phyloP scores from a whole-genome alignment of 345 rosid genomes.

The Acer negundo region DNA sequence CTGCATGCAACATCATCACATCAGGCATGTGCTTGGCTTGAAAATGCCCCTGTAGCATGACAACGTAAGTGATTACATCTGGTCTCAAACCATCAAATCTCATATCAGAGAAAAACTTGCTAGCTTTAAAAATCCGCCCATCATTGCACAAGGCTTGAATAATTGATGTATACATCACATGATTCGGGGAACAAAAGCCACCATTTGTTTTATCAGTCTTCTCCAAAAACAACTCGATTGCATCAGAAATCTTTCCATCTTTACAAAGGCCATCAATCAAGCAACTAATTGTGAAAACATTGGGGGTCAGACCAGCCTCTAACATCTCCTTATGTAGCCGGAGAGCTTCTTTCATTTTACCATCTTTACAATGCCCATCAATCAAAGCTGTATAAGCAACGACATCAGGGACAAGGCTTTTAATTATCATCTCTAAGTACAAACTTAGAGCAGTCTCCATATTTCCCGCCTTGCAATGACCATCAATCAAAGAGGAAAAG shows the following conservation, averaged over 20 bases:
- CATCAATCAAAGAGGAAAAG: conserved; percentile 60
- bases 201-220: conserved; percentile 33
- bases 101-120: conserved; percentile 54
- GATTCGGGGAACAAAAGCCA: conserved; percentile 35
- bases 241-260: conserved; percentile 50
- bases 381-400: conserved; percentile 64
- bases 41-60: conserved; percentile 47
- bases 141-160: conserved; percentile 62
- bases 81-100: conserved; percentile 47
- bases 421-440: conserved; percentile 63
- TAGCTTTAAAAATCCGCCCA: conserved; percentile 56
- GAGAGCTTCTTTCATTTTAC: conserved; percentile 57
- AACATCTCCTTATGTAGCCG: conserved; percentile 51
- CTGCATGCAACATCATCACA: conserved; percentile 64
- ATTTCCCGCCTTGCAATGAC: conserved; percentile 57
- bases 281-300: conserved; percentile 59
- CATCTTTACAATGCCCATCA: conserved; percentile 61
- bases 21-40: conserved; percentile 47
- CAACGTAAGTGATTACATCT: conserved; percentile 35
- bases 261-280: conserved; percentile 63
- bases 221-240: conserved; percentile 44
- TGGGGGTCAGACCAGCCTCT: conserved; percentile 51
- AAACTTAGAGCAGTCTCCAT: conserved; percentile 60
- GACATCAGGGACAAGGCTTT: conserved; percentile 57
- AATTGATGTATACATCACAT: conserved; percentile 41